Base-by-base conservation (phyloP, 352 stramenopile genomes). In the Thalassiosira exigua region DNA sequence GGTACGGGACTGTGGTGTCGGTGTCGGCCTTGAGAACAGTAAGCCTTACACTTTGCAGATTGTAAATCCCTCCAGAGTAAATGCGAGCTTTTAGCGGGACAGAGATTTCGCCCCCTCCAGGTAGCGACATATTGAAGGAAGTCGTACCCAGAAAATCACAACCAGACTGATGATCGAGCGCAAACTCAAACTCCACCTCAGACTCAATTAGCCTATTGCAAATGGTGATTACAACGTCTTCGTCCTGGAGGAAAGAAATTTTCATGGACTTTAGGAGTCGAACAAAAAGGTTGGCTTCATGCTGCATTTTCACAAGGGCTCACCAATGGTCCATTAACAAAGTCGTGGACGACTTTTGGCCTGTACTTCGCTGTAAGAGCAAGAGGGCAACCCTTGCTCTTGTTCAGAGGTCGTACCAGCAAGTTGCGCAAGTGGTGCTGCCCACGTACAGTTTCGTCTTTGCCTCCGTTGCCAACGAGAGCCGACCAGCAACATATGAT, bases 401-500 rank as follows among this genome's bases (percentile, higher is more conserved):
- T 81, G 5, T 61, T 74, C n/a, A n/a, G 11, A 51, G 79, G 84
- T 32, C 81, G 57, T 17, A 93, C 74, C 11, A 77, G 44, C n/a
- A 92, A 67, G 29, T 78, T 69, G 21, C 76, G 75, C 30, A 91
- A 69, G 67, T 90, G 78, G 74, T 92, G 82, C 60, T 91, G 79
- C 4, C 86, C 86, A 66, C 67, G 51, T 19, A 85, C 69, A 1
- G 30, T 69, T 22, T 74, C 42, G 30, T 80, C 44, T 64, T 51
- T n/a, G 32, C 56, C 62, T 7, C 76, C 46, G 30, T 75, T 64
- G 7, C 59, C 61, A 14, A 74, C 78, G 50, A 74, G 65, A 29
- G 86, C 75, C 21, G 78, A 84, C 89, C 89, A 94, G 29, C 79
- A 88, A 58, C 86, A 91, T 26, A 91, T 80, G 14, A 94, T 73